Evolutionary conservation across 805 yeast genomes (phyloP), one percentile per base, ranked within the genome.

Genomic region (Blastobotrys attinorum): DNA sequence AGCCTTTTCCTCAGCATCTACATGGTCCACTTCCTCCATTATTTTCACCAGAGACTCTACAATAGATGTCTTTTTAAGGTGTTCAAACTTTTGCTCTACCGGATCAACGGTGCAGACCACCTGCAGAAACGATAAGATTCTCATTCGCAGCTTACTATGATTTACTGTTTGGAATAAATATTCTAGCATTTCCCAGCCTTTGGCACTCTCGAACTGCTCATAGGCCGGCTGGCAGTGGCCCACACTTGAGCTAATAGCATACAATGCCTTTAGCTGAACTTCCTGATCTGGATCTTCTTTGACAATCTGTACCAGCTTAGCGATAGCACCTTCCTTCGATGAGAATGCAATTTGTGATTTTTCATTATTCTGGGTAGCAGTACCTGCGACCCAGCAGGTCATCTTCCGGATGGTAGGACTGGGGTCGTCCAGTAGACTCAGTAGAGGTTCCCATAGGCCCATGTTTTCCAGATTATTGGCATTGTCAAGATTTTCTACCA

Each of bases 301-400:
- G 18, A 57, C 58, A 15, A 58, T 34, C 22, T 52, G 53, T 42
- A 67, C 43, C 16, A 68, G 49, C 20, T 48, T 51, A 3, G 54
- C 44, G 15, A 68, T 51, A 5, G 63, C 63, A 2, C 47, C 46
- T 7, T 53, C 57, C 8, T 64, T 47, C 32, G 43, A 42, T 2
- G 42, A 61, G 47, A 83, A 81, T 42, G 75, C 83, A 44, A 71
- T 69, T 63, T 88, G 97, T 3, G 88, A 69, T 45, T 73, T 75
- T 3, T 77, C 78, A 61, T 92, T 92, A 61, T 92, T 92, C 63
- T 92, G 98, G 3, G 84, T 94, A 0, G 97, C 95, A 0, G 90
- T 83, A 2, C 95, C 96, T 20, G 89, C 73, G 33, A 83, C 75
- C 31, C 92, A 79, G 47, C 84, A 77, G 0, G 89, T 82, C 44